Percentiles rank a stretch among this genome's conserved stretches.
Evolutionary conservation across 2,329 filamentous ascomycete genomes (phyloP).

Genomic region (Scedosporium boydii): DNA sequence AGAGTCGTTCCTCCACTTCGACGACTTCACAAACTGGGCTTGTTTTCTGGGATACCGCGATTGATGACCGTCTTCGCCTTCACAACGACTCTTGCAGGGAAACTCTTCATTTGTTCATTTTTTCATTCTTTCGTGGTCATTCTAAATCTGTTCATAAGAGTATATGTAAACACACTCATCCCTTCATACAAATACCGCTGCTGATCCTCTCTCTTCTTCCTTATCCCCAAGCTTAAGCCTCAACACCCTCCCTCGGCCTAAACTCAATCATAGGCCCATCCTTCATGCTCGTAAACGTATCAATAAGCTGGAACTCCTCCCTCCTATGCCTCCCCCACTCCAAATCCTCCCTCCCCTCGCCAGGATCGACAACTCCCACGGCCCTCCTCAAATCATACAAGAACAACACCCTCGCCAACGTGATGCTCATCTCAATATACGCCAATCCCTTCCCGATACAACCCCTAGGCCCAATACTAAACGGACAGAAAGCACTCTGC

Average conservation of each 20-base stretch:
- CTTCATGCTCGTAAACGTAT: slow-evolving; percentile 67
- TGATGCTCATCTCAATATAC: slow-evolving; percentile 56
- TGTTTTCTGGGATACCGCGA: too few species aligned
- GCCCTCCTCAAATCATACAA: slow-evolving; percentile 50
- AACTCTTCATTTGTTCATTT: not conserved
- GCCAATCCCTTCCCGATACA: slow-evolving; percentile 65
- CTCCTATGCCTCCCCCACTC: slow-evolving; percentile 46
- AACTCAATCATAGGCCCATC: slow-evolving; percentile 62
- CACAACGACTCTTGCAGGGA: too few species aligned
- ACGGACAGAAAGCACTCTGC: slow-evolving; percentile 64
- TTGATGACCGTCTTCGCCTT: too few species aligned
- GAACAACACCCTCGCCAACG: slow-evolving; percentile 51
- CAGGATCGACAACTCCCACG: slow-evolving; percentile 37
- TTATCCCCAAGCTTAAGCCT: not conserved
- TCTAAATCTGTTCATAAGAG: not conserved
- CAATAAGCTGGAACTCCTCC: slow-evolving; percentile 59
- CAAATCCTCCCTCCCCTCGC: slow-evolving; percentile 37
- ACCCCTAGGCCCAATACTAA: slow-evolving; percentile 58
- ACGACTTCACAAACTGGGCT: too few species aligned
- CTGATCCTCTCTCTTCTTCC: not conserved
- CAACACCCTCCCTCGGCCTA: slow-evolving; percentile 19
- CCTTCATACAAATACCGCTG: not conserved
- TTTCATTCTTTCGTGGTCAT: not conserved
- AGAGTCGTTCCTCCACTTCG: too few species aligned
- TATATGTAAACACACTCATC: not conserved